Evolutionary conservation across 225 moss, liverwort and hornwort species (phyloP), one percentile per base, ranked within the genome.

Genomic region (Takakia lepidozioides): DNA sequence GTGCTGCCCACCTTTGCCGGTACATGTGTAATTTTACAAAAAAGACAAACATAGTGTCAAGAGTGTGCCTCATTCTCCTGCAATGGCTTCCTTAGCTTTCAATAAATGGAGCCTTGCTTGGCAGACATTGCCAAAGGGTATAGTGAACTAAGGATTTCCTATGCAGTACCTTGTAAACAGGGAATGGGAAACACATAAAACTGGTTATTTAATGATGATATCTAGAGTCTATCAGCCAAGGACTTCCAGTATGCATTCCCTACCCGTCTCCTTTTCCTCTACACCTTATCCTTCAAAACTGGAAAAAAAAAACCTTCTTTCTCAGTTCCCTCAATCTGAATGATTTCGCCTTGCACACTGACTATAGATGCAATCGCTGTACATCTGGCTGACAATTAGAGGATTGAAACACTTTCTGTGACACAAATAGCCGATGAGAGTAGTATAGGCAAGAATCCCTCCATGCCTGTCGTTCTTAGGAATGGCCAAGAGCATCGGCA

Each of bases 311-410:
- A 64, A 77, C 74, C 66, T 74, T 81, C 49, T 67, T 52, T 74
- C 63, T 64, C 67, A 57, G 66, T 67, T 61, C 72, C 76, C 69
- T 78, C 73, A 64, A 61, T 64, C 74, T 67, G 64, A 54, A 71
- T 64, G 53, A 67, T 71, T 32, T 32, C 11, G 7, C 11, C 11
- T 32, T 32, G 81, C 83, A 86, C 78, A 78, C 86, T 93, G 84
- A 61, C 69, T 56, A 70, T 81, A 73, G 77, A 83, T 73, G 83
- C 67, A 81, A 86, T 66, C 86, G 83, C 83, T 93, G 69, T 89
- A 93, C 88, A 93, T 83, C 89, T 86, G 70, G 83, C 81, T 80
- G 83, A 81, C 75, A 73, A 67, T 53, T 70, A 78, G 74, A 64
- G 55, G 62, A 63, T 59, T 58, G 37, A 32, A 43, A 51, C 59